Conservation (phyloP, 75 land plant species). For the Picea glauca region DNA sequence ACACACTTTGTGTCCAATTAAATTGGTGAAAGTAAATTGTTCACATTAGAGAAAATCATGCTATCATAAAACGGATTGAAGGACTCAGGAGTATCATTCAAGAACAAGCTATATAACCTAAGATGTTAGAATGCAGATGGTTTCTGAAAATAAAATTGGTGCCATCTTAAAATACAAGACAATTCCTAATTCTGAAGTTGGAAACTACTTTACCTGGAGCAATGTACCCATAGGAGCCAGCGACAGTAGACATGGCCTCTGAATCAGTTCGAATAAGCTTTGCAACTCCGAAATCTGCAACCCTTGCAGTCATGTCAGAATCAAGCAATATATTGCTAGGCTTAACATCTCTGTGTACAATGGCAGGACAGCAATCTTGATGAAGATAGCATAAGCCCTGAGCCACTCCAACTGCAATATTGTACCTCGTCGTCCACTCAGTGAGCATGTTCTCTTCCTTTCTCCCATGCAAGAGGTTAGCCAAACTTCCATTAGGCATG, state of each 20-base stretch:
- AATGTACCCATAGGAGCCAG: conserved; percentile 68
- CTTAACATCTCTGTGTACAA: conserved; percentile 70
- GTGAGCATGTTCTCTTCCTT: conserved; percentile 25
- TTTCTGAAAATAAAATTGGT: not conserved
- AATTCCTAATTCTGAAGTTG: not conserved
- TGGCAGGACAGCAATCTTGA: conserved; percentile 50
- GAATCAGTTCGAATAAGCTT: conserved; percentile 41
- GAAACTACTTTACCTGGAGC: conserved; percentile 48
- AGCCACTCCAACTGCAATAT: conserved; percentile 58
- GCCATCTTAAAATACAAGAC: not conserved
- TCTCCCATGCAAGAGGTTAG: conserved; percentile 47
- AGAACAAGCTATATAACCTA: no score
- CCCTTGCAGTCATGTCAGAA: conserved; percentile 47
- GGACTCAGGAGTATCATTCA: no score
- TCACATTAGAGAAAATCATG: no score
- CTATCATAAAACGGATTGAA: no score
- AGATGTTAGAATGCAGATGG: not conserved
- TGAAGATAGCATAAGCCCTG: conserved; percentile 64
- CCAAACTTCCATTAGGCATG: conserved; percentile 76
- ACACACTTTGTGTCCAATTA: no score
- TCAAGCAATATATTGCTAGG: conserved; percentile 63
- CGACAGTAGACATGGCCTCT: conserved; percentile 48
- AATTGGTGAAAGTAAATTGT: no score
- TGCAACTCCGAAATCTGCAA: conserved; percentile 72
- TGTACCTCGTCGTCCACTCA: conserved; percentile 60